Percentiles rank a stretch among this genome's conserved stretches.
These are phyloP conservation scores for Penicillium crustosum DNA, from an alignment of 2,329 filamentous ascomycete species.

Conservation along the genomic window DNA sequence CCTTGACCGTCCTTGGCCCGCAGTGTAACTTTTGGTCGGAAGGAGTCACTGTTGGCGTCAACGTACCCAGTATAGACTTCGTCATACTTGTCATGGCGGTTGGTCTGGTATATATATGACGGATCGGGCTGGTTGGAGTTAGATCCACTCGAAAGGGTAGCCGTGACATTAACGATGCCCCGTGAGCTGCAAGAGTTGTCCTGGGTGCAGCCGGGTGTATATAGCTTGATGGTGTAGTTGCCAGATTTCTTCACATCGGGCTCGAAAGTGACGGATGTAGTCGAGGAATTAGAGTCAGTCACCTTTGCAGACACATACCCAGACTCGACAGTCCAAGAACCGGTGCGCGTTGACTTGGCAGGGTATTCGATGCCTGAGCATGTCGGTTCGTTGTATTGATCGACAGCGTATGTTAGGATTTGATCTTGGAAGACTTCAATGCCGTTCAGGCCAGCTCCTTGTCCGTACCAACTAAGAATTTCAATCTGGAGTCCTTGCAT, in stretches of 20 bases:
- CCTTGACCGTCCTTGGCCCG: slow-evolving; percentile 62
- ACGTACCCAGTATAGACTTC: slow-evolving; percentile 83
- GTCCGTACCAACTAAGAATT: slow-evolving; percentile 82
- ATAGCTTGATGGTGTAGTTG: slow-evolving; percentile 87
- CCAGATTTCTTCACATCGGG: slow-evolving; percentile 86
- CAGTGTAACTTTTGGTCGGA: slow-evolving; percentile 78
- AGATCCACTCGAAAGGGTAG: slow-evolving; percentile 58
- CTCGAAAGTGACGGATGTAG: slow-evolving; percentile 64
- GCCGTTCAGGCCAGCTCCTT: slow-evolving; percentile 78
- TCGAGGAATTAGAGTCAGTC: slow-evolving; percentile 55
- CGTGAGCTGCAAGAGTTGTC: slow-evolving; percentile 74
- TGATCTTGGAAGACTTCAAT: slow-evolving; percentile 85
- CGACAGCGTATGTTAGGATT: slow-evolving; percentile 80
- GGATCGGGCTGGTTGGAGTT: slow-evolving; percentile 53
- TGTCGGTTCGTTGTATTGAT: slow-evolving; percentile 81
- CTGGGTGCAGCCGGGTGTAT: slow-evolving; percentile 84
- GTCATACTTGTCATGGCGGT: slow-evolving; percentile 96
- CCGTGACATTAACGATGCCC: slow-evolving; percentile 80
- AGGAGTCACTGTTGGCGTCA: slow-evolving; percentile 69
- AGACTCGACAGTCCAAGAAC: slow-evolving; percentile 71
- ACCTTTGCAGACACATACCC: slow-evolving; percentile 74
- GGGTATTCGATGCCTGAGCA: slow-evolving; percentile 67
- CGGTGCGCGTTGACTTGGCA: slow-evolving; percentile 68
- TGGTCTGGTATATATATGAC: slow-evolving; percentile 78
- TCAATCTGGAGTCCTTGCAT: slow-evolving; percentile 87